Base-by-base conservation (phyloP, 768 basidiomycete species). In the Kwoniella shandongensis region DNA sequence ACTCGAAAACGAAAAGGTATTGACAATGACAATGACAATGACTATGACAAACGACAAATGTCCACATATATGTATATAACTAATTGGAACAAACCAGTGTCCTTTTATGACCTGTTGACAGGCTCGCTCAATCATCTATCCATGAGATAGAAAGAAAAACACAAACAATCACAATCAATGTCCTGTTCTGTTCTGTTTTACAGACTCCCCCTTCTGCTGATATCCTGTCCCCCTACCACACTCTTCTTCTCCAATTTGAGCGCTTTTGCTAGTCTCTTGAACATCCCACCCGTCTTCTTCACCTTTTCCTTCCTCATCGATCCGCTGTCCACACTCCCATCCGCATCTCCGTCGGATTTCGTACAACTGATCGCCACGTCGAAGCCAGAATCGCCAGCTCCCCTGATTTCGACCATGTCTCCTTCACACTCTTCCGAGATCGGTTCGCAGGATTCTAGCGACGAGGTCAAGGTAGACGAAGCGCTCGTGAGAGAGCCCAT, bases 291-390 rank as follows among this genome's bases (percentile, higher is more conserved):
- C 35, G 57, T 62, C 51, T 54, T 62, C 46, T 54, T 56, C 11
- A 4, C 48, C 1, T 44, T 36, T 12, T 49, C 55, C 0, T 44
- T 36, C n/a, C 41, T 54, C 18, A 49, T 32, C 15, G 54, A 57
- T 5, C 44, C 51, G 23, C 42, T 54, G 30, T 67, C 65, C 1
- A 57, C 55, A 13, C 58, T 61, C 2, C 63, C 63, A 22, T 69
- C 67, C 17, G 65, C 64, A 59, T 69, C 67, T 3, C 61, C 67
- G 39, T 69, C 67, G 8, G 60, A 62, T 44, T 61, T 66, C 2
- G 67, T 69, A 57, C 67, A 69, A 12, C 53, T 60, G 40, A 63
- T 63, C 4, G 27, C 32, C 13, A 59, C 46, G 26, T 64, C 59
- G 17, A 49, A 38, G 3, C 41, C 48, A 10, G 44, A 52, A 1